Base-by-base conservation (phyloP, 2,329 filamentous ascomycete species). In the Macrophomina tecta region DNA sequence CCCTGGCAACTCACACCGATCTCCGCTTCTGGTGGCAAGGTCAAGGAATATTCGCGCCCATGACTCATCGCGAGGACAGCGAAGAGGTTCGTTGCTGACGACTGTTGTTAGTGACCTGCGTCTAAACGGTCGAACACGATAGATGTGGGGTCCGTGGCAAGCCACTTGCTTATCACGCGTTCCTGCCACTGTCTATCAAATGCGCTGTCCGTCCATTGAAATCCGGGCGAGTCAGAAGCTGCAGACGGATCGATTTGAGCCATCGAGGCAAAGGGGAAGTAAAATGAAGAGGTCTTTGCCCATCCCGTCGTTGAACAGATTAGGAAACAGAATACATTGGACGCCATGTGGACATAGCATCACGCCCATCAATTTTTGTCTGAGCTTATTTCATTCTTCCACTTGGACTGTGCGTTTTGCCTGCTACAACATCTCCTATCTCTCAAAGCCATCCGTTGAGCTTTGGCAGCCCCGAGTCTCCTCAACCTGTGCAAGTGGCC, bases 151-250 rank as follows among this genome's bases (percentile, higher is more conserved):
- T 61, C 56, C 42, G 34, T 48, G 16, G 30, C 56, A 48, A 61
- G 56, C 56, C 56, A 61, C 56, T 45, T 61, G 56, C 56, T 61
- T 61, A 48, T 61, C 56, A 61, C 40, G n/a, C 42, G 56, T 48
- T 48, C 56, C 40, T 60, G 55, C 45, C 36, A 60, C 38, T 34
- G 38, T 46, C 32, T 60, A 23, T 60, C 55, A n/a, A 28, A n/a
- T 60, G 55, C 38, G 38, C n/a, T 45, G 38, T 60, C 55, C 12
- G 38, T 23, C 16, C 23, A 45, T n/a, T 32, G n/a, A 18, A 46
- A 9, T 45, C 5, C 32, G 12, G 6, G 9, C 38, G 38, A 60
- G 9, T 60, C 55, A 60, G 38, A 28, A n/a, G 55, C 55, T 45
- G 23, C 55, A 46, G 23, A 8, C 36, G 11, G 23, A n/a, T n/a